These are phyloP conservation scores for Aspergillus carlsbadensis DNA, from an alignment of 495 filamentous ascomycete species.

Conservation along the genomic window DNA sequence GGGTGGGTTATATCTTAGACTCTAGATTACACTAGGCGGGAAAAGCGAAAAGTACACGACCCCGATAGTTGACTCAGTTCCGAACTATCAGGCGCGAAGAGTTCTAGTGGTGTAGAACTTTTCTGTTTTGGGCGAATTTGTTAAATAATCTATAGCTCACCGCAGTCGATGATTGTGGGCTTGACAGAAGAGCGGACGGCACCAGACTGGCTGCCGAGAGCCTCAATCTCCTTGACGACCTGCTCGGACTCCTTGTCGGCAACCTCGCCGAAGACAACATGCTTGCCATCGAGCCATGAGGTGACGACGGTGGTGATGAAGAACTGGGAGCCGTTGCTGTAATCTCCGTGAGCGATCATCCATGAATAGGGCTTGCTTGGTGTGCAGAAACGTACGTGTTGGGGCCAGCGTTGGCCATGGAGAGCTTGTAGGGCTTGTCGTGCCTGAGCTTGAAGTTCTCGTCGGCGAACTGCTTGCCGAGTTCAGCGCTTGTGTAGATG, in stretches of 20 bases:
- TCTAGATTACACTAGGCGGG: slow-evolving; percentile 29
- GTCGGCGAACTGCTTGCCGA: slow-evolving; percentile 91
- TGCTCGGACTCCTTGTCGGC: slow-evolving; percentile 59
- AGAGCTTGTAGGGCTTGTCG: slow-evolving; percentile 81
- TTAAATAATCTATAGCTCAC: slow-evolving; percentile 47
- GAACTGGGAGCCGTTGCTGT: slow-evolving; percentile 96
- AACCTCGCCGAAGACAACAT: slow-evolving; percentile 98
- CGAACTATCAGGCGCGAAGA: slow-evolving; percentile 1
- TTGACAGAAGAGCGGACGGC: slow-evolving; percentile 60
- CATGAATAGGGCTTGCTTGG: not conserved
- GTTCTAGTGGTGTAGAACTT: not conserved
- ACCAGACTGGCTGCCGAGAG: slow-evolving; percentile 61
- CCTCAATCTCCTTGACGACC: slow-evolving; percentile 73
- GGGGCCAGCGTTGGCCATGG: slow-evolving; percentile 97
- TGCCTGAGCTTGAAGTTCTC: slow-evolving; percentile 92
- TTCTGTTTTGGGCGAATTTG: slow-evolving; percentile 3
- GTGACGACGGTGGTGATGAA: slow-evolving; percentile 95
- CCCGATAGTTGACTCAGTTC: not conserved
- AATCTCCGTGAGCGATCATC: not conserved
- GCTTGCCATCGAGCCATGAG: slow-evolving; percentile 91
- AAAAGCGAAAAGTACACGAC: not conserved
- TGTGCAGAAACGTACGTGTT: slow-evolving; percentile 58
- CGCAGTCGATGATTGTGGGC: slow-evolving; percentile 65
- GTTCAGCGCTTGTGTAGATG: slow-evolving; percentile 90
- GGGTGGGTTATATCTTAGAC: slow-evolving; percentile 17